Conservation (phyloP, 1,284 basidiomycete genomes). For the Rhodofomes roseus region DNA sequence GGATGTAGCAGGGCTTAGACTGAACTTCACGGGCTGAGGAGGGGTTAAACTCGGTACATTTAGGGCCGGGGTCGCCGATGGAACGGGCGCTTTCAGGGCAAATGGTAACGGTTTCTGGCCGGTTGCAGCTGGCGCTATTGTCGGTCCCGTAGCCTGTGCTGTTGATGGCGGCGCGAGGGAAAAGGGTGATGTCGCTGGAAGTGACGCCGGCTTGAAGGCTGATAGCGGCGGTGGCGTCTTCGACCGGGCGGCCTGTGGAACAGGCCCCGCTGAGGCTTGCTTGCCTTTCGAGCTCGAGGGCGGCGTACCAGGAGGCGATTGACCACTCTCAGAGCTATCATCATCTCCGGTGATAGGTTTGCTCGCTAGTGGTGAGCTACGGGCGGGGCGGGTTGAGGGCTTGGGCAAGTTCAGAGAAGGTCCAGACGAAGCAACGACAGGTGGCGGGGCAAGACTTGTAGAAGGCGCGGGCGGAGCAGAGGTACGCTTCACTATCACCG, state of each 20-base stretch:
- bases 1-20: neutral
- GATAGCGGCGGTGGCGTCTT: neutral
- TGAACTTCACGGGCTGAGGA: neutral
- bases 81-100: neutral
- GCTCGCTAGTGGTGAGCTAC: neutral
- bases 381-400: neutral
- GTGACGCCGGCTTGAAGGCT: neutral
- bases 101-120: neutral
- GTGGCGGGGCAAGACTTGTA: neutral
- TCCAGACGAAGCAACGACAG: neutral
- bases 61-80: neutral
- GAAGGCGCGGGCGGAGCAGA: slow-evolving; percentile 6
- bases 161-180: neutral
- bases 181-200: neutral
- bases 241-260: neutral
- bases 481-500: slow-evolving; percentile 28
- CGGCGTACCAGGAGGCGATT: neutral
- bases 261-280: too few relatives aligned
- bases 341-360: neutral
- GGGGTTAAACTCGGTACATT: neutral
- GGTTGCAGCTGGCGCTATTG: neutral
- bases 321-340: neutral
- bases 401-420: too few relatives aligned
- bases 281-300: neutral
- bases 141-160: neutral